phyloP scores from a whole-genome alignment of 1,284 basidiomycete genomes.

The Coniferiporia sulphurascens region DNA sequence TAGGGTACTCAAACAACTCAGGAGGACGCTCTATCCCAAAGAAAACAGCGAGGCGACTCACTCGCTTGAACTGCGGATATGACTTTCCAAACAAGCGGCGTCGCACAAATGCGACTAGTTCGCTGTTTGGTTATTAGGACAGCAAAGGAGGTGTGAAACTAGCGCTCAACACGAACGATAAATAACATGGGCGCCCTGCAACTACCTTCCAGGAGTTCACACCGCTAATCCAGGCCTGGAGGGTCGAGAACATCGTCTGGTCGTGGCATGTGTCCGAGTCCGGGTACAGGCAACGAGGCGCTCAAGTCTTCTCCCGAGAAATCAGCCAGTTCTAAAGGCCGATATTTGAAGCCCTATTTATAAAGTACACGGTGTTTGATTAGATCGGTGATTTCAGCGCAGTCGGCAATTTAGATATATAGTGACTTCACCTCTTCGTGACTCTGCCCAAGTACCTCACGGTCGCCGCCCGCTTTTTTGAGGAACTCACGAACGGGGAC shows the following conservation, averaged over 20 bases:
- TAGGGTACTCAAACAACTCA: too few relatives aligned
- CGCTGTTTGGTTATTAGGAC: too few relatives aligned
- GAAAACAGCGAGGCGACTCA: too few relatives aligned
- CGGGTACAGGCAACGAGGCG: slow-evolving; percentile 2
- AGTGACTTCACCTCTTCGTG: slow-evolving; percentile 46
- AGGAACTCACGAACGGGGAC: slow-evolving; percentile 86
- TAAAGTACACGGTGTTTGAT: neutral
- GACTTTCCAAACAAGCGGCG: too few relatives aligned
- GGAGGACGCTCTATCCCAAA: too few relatives aligned
- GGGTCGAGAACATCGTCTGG: slow-evolving; percentile 4
- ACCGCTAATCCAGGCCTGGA: slow-evolving; percentile 4
- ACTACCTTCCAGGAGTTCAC: neutral
- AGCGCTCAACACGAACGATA: neutral
- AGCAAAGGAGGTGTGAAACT: too few relatives aligned
- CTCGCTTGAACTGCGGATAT: too few relatives aligned
- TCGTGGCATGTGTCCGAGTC: slow-evolving; percentile 2
- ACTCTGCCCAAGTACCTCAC: slow-evolving; percentile 46
- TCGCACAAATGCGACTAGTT: too few relatives aligned
- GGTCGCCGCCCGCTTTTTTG: slow-evolving; percentile 52
- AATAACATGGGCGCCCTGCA: neutral
- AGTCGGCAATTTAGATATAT: neutral
- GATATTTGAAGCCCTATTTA: slow-evolving; percentile 65
- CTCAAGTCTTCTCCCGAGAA: slow-evolving; percentile 58
- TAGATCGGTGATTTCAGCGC: neutral
- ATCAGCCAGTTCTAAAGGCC: slow-evolving; percentile 65